A percentile compares a stretch with the other conserved stretches of the same genome.
Evolutionary conservation across 176 grass and related monocot genomes (phyloP).

Genomic region (Tuctoria greenei): DNA sequence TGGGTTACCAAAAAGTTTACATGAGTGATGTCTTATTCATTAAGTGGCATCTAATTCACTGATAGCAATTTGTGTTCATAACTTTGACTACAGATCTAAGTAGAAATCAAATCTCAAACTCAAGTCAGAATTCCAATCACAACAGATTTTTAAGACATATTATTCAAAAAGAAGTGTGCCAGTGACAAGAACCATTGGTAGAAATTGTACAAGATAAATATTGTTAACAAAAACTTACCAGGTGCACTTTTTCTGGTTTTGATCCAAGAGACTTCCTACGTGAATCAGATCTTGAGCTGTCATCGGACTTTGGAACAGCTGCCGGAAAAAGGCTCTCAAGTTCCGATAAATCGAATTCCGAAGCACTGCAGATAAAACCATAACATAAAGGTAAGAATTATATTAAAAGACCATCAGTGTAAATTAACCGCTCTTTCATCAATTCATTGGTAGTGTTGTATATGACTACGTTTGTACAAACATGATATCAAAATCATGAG

Average conservation of each 20-base stretch:
- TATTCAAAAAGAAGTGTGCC: not conserved
- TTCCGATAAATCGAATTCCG: conserved; percentile 91
- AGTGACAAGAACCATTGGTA: not conserved
- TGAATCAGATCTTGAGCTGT: conserved; percentile 66
- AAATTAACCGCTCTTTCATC: not conserved
- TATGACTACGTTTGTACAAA: not conserved
- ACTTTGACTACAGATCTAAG: not conserved
- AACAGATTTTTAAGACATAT: not conserved
- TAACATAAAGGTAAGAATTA: conserved; percentile 25
- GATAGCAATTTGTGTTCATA: not conserved
- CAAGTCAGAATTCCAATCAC: not conserved
- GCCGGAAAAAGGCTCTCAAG: conserved; percentile 86
- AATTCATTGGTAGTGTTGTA: conserved; percentile 15
- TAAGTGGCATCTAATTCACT: conserved; percentile 12
- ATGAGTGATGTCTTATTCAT: not conserved
- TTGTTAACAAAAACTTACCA: conserved; percentile 54
- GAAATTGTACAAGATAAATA: conserved; percentile 9
- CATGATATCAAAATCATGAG: conserved; percentile 25
- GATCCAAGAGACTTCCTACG: conserved; percentile 91
- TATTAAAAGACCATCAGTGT: conserved; percentile 9
- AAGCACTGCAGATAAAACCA: conserved; percentile 58
- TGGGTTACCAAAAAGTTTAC: not conserved
- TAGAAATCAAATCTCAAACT: conserved; percentile 6
- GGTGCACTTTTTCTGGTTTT: conserved; percentile 95
- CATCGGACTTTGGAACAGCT: conserved; percentile 66